Conservation (phyloP, 2,329 filamentous ascomycete species). For the Exophiala sp. region DNA sequence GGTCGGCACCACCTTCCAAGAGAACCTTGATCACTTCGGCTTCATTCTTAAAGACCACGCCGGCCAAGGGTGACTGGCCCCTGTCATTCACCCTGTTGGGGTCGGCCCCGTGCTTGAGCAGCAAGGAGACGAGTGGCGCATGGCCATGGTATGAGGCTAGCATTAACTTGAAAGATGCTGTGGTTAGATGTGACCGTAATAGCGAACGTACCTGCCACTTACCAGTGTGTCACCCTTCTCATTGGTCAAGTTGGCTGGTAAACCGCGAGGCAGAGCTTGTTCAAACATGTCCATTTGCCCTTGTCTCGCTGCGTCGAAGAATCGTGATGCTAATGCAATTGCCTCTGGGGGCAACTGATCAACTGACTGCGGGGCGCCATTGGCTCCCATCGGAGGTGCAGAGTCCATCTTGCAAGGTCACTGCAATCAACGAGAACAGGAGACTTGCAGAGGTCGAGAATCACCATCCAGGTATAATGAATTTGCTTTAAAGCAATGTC, state of each 20-base stretch:
- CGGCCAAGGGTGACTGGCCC: constrained; percentile 66
- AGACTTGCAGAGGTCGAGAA: too few relatives aligned
- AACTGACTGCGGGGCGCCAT: constrained; percentile 4
- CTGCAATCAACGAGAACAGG: too few relatives aligned
- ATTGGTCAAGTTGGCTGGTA: constrained; percentile 69
- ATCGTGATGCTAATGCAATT: constrained; percentile 61
- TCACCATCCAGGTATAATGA: too few relatives aligned
- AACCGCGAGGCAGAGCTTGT: constrained; percentile 61
- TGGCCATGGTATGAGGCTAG: constrained; percentile 69
- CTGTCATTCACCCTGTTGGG: constrained; percentile 65
- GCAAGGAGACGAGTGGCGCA: constrained; percentile 55
- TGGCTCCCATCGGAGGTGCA: background rate
- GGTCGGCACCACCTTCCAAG: constrained; percentile 34
- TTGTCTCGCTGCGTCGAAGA: constrained; percentile 64
- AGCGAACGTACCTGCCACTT: constrained; percentile 26
- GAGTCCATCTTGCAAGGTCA: background rate
- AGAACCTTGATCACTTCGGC: constrained; percentile 59
- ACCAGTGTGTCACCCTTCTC: constrained; percentile 69
- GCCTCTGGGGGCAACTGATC: constrained; percentile 58
- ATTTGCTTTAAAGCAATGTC: too few relatives aligned
- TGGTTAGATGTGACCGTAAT: background rate
- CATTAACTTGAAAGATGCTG: constrained; percentile 55
- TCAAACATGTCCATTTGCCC: constrained; percentile 59
- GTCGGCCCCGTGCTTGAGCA: constrained; percentile 62
- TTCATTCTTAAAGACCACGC: constrained; percentile 70